These are phyloP conservation scores for Misopates orontium DNA, from an alignment of 257 asterid species.

Conservation along the genomic window DNA sequence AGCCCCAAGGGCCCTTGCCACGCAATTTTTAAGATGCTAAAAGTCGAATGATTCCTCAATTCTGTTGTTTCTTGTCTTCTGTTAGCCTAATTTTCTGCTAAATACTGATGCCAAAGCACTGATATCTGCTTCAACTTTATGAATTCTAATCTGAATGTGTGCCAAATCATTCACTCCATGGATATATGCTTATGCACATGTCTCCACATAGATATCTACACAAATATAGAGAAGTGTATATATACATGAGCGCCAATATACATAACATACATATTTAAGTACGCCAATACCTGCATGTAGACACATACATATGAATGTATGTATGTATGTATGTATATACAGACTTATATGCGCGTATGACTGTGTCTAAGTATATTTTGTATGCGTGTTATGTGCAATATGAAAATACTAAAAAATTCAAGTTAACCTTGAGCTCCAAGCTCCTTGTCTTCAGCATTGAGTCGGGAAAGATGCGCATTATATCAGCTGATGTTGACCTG, in stretches of 20 bases:
- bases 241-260: not conserved
- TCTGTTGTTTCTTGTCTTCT: not conserved
- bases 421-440: conserved; percentile 76
- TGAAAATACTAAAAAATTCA: not conserved
- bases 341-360: too few species aligned
- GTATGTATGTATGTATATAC: too few species aligned
- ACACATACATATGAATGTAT: too few species aligned
- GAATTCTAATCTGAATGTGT: too few species aligned
- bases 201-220: conserved; percentile 3
- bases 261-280: too few species aligned
- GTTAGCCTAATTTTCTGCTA: not conserved
- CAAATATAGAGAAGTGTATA: not conserved
- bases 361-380: too few species aligned
- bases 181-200: conserved; percentile 13
- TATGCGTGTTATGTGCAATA: too few species aligned
- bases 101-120: not conserved
- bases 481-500: conserved; percentile 72
- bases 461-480: conserved; percentile 55
- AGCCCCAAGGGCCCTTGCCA: not conserved
- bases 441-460: conserved; percentile 72
- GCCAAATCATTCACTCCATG: too few species aligned
- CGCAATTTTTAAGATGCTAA: too few species aligned
- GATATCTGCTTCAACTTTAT: not conserved
- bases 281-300: too few species aligned
- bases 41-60: not conserved